Conservation (phyloP, 768 basidiomycete species). For the Vararia minispora region DNA sequence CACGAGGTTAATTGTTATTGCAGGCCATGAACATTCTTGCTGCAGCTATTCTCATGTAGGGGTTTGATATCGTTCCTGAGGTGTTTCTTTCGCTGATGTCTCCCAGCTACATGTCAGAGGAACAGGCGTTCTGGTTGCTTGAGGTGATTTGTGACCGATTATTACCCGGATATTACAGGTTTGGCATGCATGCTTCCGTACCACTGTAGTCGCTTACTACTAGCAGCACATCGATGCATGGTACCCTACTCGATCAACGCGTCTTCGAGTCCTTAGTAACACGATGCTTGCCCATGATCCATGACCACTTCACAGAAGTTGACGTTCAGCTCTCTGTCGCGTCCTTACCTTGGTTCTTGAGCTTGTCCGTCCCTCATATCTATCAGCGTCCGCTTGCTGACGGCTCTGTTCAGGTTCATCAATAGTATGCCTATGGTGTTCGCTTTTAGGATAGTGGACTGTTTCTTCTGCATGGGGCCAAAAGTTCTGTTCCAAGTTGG, state of each 20-base stretch:
- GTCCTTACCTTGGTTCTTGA: slow-evolving; percentile 96
- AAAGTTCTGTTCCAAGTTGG: slow-evolving; percentile 99
- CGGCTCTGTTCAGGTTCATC: slow-evolving; percentile 44
- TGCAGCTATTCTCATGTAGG: slow-evolving; percentile 87
- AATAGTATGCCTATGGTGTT: slow-evolving; percentile 97
- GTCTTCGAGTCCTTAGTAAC: slow-evolving; percentile 94
- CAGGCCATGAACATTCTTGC: slow-evolving; percentile 97
- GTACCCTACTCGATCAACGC: slow-evolving; percentile 94
- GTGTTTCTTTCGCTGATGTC: slow-evolving; percentile 3
- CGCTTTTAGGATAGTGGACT: slow-evolving; percentile 94
- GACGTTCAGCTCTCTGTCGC: slow-evolving; percentile 97
- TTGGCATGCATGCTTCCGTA: slow-evolving; percentile 16
- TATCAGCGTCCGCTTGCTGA: background rate
- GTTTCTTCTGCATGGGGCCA: slow-evolving; percentile 98
- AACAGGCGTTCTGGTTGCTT: slow-evolving; percentile 95
- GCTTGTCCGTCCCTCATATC: slow-evolving; percentile 53
- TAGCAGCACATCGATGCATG: slow-evolving; percentile 90
- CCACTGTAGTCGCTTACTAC: slow-evolving; percentile 3
- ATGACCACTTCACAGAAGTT: slow-evolving; percentile 82
- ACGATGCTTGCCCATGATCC: slow-evolving; percentile 82
- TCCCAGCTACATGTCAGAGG: slow-evolving; percentile 97
- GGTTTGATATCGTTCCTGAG: slow-evolving; percentile 1
- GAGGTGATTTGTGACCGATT: slow-evolving; percentile 92
- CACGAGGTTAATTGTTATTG: background rate
- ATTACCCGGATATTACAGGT: slow-evolving; percentile 97